Evolutionary conservation across 2,329 filamentous ascomycete species (phyloP).

Genomic region (Penicillium expansum): DNA sequence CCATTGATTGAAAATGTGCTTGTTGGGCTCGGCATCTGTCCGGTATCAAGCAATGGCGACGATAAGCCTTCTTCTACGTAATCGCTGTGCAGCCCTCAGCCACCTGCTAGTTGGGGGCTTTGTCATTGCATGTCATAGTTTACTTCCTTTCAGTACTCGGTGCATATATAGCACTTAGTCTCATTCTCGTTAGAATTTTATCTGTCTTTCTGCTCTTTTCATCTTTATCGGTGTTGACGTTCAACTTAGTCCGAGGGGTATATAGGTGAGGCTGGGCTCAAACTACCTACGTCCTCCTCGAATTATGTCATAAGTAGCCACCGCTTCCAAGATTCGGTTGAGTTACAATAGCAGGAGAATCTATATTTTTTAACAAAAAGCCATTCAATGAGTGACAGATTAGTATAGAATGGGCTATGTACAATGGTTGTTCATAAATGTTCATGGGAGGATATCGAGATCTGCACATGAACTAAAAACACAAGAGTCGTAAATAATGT

Average conservation of each 20-base stretch:
- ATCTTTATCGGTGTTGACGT: not conserved
- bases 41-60: not conserved
- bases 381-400: not conserved
- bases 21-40: constrained; percentile 18
- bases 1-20: constrained; percentile 12
- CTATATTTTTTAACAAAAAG: not conserved
- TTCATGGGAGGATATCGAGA: not conserved
- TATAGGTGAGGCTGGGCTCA: not conserved
- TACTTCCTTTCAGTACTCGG: not conserved
- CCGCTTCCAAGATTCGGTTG: not conserved
- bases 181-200: not conserved
- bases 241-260: not conserved
- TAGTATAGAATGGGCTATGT: not conserved
- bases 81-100: not conserved
- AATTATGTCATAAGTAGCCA: not conserved
- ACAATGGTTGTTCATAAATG: not conserved
- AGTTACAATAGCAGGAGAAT: not conserved
- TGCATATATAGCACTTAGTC: not conserved
- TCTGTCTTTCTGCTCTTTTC: not conserved
- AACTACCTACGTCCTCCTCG: not conserved
- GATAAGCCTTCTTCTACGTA: not conserved
- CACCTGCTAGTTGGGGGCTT: not conserved
- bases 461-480: not conserved
- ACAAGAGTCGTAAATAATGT: not conserved
- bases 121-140: not conserved